Evolutionary conservation across 306 rosid genomes (phyloP).

Genomic region (Gleditsia sinensis): DNA sequence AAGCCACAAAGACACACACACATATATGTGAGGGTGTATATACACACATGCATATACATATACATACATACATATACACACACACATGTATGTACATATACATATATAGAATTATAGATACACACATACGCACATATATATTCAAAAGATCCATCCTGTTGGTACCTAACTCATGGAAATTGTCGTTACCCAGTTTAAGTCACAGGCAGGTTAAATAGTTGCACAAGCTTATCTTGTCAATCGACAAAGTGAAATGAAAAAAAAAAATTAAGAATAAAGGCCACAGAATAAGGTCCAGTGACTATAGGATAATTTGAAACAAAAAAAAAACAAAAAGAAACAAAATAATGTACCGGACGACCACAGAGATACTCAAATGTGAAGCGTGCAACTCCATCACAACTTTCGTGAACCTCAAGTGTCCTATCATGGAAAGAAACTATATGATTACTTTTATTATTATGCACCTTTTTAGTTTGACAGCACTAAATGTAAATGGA

Average conservation of each 20-base stretch:
- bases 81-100: too few relatives aligned
- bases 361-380: slow-evolving; percentile 90
- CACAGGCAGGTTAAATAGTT: slow-evolving; percentile 1
- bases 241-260: background rate
- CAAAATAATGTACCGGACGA: slow-evolving; percentile 66
- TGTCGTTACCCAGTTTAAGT: slow-evolving; percentile 6
- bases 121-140: too few relatives aligned
- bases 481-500: slow-evolving; percentile 24
- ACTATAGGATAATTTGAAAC: background rate
- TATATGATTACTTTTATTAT: slow-evolving; percentile 11
- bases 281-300: background rate
- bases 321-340: slow-evolving; percentile 28
- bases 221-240: slow-evolving; percentile 5
- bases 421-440: slow-evolving; percentile 51
- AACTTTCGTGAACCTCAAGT: slow-evolving; percentile 83
- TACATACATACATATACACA: too few relatives aligned
- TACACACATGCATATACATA: too few relatives aligned
- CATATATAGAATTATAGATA: too few relatives aligned
- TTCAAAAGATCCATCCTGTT: background rate
- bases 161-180: slow-evolving; percentile 19
- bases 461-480: slow-evolving; percentile 6
- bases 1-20: slow-evolving; percentile 2
- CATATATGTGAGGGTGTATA: too few relatives aligned
- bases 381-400: slow-evolving; percentile 83
- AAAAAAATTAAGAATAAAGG: background rate